phyloP scores from a whole-genome alignment of 768 basidiomycete species.

The Tephrocybe rancida region DNA sequence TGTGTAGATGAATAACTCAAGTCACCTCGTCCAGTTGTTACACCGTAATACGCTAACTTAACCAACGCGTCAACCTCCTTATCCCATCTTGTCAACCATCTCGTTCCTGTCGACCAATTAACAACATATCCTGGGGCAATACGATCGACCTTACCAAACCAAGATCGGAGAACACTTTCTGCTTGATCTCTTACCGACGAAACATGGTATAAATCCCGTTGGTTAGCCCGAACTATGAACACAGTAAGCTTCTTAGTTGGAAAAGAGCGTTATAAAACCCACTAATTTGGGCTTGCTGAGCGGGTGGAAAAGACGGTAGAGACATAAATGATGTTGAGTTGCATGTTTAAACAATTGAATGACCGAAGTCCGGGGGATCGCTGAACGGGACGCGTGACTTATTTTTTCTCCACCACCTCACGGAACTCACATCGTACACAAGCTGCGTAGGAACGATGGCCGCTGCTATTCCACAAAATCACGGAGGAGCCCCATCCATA shows the following conservation, averaged over 20 bases:
- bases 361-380: neutral
- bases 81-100: constrained; percentile 80
- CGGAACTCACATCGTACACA: neutral
- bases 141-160: constrained; percentile 59
- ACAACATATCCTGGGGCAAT: neutral
- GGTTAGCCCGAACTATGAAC: constrained; percentile 76
- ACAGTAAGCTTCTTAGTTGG: constrained; percentile 13
- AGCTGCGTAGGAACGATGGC: constrained; percentile 20
- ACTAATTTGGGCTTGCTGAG: constrained; percentile 90
- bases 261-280: constrained; percentile 23
- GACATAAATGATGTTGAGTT: constrained; percentile 14
- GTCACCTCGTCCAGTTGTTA: constrained; percentile 76
- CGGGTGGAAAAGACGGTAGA: constrained; percentile 61
- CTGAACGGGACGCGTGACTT: constrained; percentile 12
- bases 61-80: constrained; percentile 74
- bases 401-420: constrained; percentile 9
- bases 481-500: constrained; percentile 55
- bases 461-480: constrained; percentile 29
- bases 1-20: neutral
- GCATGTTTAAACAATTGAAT: neutral
- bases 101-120: constrained; percentile 57
- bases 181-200: constrained; percentile 74
- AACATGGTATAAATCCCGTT: constrained; percentile 80
- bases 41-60: constrained; percentile 71
- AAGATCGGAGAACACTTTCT: constrained; percentile 73